Evolutionary conservation across 2,329 filamentous ascomycete genomes (phyloP), one percentile per base, ranked within the genome.

Genomic region (Huntiella moniliformis): DNA sequence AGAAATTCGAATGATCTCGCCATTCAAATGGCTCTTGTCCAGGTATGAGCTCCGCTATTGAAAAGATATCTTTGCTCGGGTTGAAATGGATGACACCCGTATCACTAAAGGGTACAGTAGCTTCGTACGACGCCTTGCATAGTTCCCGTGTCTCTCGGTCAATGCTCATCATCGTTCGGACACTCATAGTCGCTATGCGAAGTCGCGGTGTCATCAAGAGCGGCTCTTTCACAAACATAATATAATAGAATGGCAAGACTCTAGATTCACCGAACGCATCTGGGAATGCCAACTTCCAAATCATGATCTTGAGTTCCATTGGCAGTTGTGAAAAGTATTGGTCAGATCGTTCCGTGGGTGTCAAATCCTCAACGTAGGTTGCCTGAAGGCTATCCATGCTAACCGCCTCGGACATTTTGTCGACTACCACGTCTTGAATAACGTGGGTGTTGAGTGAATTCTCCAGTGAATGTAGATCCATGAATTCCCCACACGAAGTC

Each of bases 231-330:
- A n/a, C 2, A 18, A 13, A 4, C 4, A 38, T 13, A 10, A 34
- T 28, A 11, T 34, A 42, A 2, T 11, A 2, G 6, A 42, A 42
- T 3, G 32, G 47, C n/a, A 49, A 16, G 15, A 49, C 15, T 31
- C 47, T 44, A 12, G 47, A 38, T 2, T 18, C 28, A 10, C 28
- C 15, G 16, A 11, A n/a, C 8, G 45, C 5, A 16, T 45, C 42
- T 5, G 44, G 42, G 36, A 49, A 49, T 17, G 47, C 42, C 2
- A 42, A 34, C 16, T 49, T 43, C 47, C 47, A 49, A 12, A 49
- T 49, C 6, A 41, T 16, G 10, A 49, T 18, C 7, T 38, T 37
- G 5, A 49, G 42, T 12, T 49, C 47, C 6, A 7, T n/a, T 5
- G 47, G 47, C 11, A 45, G 43, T 4, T 41, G 5, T 5, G 39